A percentile compares a stretch with the other conserved stretches of the same genome.
These are phyloP conservation scores for Penicillium fuscoglaucum DNA, from an alignment of 2,329 filamentous ascomycete genomes.

Conservation along the genomic window DNA sequence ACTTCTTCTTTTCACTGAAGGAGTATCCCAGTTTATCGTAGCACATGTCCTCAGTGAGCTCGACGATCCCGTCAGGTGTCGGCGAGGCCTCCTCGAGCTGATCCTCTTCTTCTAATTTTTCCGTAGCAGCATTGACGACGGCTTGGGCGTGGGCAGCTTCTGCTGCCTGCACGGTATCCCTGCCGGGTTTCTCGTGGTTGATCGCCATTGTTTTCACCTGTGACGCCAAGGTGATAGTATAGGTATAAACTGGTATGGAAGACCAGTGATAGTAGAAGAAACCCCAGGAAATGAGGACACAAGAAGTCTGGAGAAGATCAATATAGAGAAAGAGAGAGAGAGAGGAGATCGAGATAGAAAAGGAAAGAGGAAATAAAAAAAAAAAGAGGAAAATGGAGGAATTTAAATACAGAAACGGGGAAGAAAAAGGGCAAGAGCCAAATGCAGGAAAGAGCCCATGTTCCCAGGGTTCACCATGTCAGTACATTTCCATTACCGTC, in stretches of 20 bases:
- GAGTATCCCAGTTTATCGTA: slow-evolving; percentile 65
- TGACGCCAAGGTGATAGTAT: background rate
- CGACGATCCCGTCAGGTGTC: slow-evolving; percentile 28
- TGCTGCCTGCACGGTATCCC: slow-evolving; percentile 33
- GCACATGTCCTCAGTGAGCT: slow-evolving; percentile 59
- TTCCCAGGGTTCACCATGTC: background rate
- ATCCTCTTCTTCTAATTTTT: slow-evolving; percentile 22
- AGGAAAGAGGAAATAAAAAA: background rate
- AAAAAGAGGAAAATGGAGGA: background rate
- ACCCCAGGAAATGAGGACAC: background rate
- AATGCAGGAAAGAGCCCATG: slow-evolving; percentile 17
- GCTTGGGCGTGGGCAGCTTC: slow-evolving; percentile 37
- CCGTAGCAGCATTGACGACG: slow-evolving; percentile 20
- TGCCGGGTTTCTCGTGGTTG: slow-evolving; percentile 17
- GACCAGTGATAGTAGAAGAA: background rate
- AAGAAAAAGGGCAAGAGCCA: slow-evolving; percentile 10
- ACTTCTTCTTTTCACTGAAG: slow-evolving; percentile 65
- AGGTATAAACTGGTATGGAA: background rate
- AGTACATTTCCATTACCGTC: background rate
- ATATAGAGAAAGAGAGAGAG: slow-evolving; percentile 1
- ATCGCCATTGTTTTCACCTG: slow-evolving; percentile 20
- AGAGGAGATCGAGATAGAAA: background rate
- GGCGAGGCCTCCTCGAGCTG: slow-evolving; percentile 31
- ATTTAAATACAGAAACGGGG: slow-evolving; percentile 19
- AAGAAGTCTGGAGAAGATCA: slow-evolving; percentile 3